phyloP scores from a whole-genome alignment of 1,139 yeast species.

The Saccharomyces pastorianus region DNA sequence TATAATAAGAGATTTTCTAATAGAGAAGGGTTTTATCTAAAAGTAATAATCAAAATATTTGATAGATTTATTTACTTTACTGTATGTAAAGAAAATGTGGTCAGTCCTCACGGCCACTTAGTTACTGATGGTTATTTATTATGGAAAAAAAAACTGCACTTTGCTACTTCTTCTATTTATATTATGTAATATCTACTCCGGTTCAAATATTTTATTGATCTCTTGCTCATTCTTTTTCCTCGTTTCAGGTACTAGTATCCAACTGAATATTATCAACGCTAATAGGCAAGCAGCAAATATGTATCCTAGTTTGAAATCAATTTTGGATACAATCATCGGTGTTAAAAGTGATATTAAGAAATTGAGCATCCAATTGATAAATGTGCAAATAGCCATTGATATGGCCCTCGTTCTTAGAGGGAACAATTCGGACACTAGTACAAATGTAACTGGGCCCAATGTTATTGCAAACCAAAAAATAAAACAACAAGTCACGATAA shows the following conservation, averaged over 20 bases:
- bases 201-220: slow-evolving; percentile 35
- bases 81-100: neutral
- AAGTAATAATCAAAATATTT: neutral
- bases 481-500: slow-evolving; percentile 65
- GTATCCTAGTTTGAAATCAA: slow-evolving; percentile 56
- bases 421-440: slow-evolving; percentile 66
- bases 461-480: slow-evolving; percentile 73
- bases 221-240: slow-evolving; percentile 62
- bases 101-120: no score
- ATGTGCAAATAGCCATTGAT: slow-evolving; percentile 68
- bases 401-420: slow-evolving; percentile 68
- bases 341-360: slow-evolving; percentile 67
- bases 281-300: slow-evolving; percentile 61
- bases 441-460: slow-evolving; percentile 80
- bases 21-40: slow-evolving; percentile 19
- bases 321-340: slow-evolving; percentile 50
- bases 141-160: neutral
- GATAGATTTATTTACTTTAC: neutral
- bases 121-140: neutral
- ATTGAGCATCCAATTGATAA: slow-evolving; percentile 69
- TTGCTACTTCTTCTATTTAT: slow-evolving; percentile 27
- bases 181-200: slow-evolving; percentile 34
- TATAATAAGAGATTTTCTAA: slow-evolving; percentile 49
- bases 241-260: slow-evolving; percentile 60
- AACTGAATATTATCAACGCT: slow-evolving; percentile 50